Base-by-base conservation (phyloP, 129 eudicot genomes). In the Artemisia annua region DNA sequence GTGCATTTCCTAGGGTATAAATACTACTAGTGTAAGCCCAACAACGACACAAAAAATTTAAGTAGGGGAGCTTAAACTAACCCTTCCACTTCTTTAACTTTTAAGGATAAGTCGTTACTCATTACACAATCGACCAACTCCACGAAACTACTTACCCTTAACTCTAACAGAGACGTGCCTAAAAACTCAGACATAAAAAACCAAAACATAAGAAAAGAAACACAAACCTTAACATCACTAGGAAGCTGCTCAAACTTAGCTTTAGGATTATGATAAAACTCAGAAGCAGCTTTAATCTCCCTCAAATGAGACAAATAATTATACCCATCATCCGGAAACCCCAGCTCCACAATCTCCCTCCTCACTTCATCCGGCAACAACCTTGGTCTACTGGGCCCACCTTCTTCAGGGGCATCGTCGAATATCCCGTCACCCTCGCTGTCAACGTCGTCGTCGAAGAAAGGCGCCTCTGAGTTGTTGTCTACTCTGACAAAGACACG, bases 271-370 rank as follows among this genome's bases (percentile, higher is more conserved):
- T 88, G 69, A 55, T 83, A 95, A 75, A 79, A 95, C 4, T 85
- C 74, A 28, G 97, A 97, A 13, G 88, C 73, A 66, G 82, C 82
- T 83, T 81, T 87, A 72, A 95, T 95, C 85, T 95, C 99, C 67
- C 99, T 82, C 80, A 95, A 15, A 80, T 95, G 99, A 55, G 57
- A 15, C 81, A 95, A 74, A 70, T 95, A 95, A 76, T 95, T 95
- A 76, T 91, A 95, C 3, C 97, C 99, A 78, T 95, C 99, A 78
- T 95, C 99, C 3, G 99, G 99, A 85, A 90, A 95, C 63, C 99
- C 99, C 56, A 95, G 81, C 67, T 88, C 97, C 80, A 95, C 20
- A 66, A 91, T 88, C 83, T 95, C 99, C 78, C 73, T 86, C 82
- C 99, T 84, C 13, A 95, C 28, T 6, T 85, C 75, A 62, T 90